Conservation (phyloP, 2,329 filamentous ascomycete genomes). For the Alternaria ventricosa region DNA sequence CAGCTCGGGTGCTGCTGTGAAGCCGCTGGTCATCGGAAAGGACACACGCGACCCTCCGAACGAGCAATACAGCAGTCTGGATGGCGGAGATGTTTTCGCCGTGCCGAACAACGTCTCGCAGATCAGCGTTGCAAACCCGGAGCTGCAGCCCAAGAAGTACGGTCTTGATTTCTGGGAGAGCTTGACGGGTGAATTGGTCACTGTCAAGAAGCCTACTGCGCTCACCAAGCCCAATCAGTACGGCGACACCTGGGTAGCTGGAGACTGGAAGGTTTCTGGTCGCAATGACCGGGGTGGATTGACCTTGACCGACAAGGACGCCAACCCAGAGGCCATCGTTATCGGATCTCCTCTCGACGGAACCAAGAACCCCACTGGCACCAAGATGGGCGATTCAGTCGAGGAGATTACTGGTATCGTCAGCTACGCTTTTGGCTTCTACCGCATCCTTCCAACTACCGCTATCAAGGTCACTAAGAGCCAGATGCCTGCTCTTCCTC, state of each 20-base stretch:
- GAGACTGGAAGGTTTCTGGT: slow-evolving; percentile 69
- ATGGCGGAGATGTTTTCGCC: slow-evolving; percentile 69
- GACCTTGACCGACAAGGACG: slow-evolving; percentile 66
- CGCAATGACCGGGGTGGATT: slow-evolving; percentile 68
- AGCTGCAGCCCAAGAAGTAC: slow-evolving; percentile 65
- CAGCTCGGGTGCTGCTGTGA: slow-evolving; percentile 62
- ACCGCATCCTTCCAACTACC: slow-evolving; percentile 70
- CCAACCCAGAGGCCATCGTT: slow-evolving; percentile 72
- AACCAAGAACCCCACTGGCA: slow-evolving; percentile 63
- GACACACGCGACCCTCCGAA: slow-evolving; percentile 65
- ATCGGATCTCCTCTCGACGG: slow-evolving; percentile 71
- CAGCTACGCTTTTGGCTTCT: slow-evolving; percentile 71
- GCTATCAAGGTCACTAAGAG: slow-evolving; percentile 58
- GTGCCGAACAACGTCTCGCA: slow-evolving; percentile 67
- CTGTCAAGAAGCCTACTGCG: slow-evolving; percentile 63
- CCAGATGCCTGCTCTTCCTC: slow-evolving; percentile 55
- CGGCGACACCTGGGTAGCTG: slow-evolving; percentile 73
- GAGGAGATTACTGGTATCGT: slow-evolving; percentile 73
- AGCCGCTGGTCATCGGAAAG: slow-evolving; percentile 66
- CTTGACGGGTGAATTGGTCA: slow-evolving; percentile 71
- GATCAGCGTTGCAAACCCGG: slow-evolving; percentile 66
- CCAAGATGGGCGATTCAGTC: slow-evolving; percentile 69
- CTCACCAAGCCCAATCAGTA: slow-evolving; percentile 67
- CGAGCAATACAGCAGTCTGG: slow-evolving; percentile 66
- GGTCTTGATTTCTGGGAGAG: slow-evolving; percentile 79